Percentiles rank a stretch among this genome's conserved stretches.
These are phyloP conservation scores for Wickerhamiella pararugosa DNA, from an alignment of 1,139 yeast species.

Conservation along the genomic window DNA sequence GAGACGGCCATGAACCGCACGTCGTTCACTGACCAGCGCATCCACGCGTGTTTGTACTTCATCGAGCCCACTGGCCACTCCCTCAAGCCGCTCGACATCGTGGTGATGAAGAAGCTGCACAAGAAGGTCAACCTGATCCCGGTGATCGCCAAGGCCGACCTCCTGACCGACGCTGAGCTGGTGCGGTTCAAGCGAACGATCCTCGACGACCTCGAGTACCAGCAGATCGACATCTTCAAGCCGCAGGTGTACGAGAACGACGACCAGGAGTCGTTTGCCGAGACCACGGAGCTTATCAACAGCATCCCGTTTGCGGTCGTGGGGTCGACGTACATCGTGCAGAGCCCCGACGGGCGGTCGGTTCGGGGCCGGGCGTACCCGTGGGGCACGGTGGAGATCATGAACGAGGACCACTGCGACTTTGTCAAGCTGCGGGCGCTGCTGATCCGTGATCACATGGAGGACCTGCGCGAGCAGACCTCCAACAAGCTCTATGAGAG, in stretches of 20 bases:
- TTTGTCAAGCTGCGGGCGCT: constrained; percentile 82
- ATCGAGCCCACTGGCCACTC: constrained; percentile 97
- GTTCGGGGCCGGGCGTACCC: constrained; percentile 94
- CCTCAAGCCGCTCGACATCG: constrained; percentile 75
- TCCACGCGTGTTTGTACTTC: constrained; percentile 78
- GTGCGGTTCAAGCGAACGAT: constrained; percentile 53
- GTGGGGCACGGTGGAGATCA: constrained; percentile 96
- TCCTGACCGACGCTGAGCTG: constrained; percentile 79
- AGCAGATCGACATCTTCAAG: constrained; percentile 61
- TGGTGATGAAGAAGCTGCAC: constrained; percentile 77
- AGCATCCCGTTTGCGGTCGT: constrained; percentile 88
- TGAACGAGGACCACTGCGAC: constrained; percentile 88
- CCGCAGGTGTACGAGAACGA: constrained; percentile 74
- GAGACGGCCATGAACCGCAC: constrained; percentile 79
- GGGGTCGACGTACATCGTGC: constrained; percentile 70
- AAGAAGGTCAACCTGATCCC: constrained; percentile 90
- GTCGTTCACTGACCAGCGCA: constrained; percentile 53
- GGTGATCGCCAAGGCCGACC: constrained; percentile 87
- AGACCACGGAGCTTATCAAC: constrained; percentile 51
- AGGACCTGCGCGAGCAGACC: constrained; percentile 85
- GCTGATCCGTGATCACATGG: constrained; percentile 79
- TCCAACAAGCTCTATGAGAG: constrained; percentile 64
- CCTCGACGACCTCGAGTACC: constrained; percentile 58
- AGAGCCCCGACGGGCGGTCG: constrained; percentile 55
- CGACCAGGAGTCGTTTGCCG: constrained; percentile 61